These are phyloP conservation scores for Capniomyces stellatus DNA, from an alignment of 371 early-diverging fungal genomes.

Conservation along the genomic window DNA sequence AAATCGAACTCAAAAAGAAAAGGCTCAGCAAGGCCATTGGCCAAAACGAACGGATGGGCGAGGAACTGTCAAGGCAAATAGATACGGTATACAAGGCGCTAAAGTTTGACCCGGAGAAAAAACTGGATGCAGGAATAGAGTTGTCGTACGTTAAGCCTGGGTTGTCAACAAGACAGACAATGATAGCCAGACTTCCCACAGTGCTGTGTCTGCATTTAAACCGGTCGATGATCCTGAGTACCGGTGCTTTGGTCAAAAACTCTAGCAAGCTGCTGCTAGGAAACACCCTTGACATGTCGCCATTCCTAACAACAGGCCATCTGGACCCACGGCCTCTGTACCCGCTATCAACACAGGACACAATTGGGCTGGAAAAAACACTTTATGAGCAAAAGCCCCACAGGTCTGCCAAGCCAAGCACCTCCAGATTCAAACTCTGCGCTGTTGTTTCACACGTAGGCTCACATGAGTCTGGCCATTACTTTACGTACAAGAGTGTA, in stretches of 20 bases:
- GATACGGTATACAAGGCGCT: constrained; percentile 6
- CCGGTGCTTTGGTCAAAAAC: constrained; percentile 56
- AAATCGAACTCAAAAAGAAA: not conserved
- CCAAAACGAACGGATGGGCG: not conserved
- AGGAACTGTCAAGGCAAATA: constrained; percentile 6
- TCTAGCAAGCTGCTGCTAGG: constrained; percentile 43
- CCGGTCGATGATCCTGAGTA: constrained; percentile 44
- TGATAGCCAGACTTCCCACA: constrained; percentile 37
- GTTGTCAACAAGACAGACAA: constrained; percentile 39
- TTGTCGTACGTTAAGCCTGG: constrained; percentile 23
- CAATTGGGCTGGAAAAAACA: not conserved
- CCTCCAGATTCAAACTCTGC: constrained; percentile 29
- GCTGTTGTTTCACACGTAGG: constrained; percentile 49
- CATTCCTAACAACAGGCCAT: constrained; percentile 42
- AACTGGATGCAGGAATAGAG: constrained; percentile 9
- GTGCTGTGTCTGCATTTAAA: constrained; percentile 61
- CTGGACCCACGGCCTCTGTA: constrained; percentile 31
- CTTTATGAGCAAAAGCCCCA: not conserved
- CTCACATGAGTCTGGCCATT: constrained; percentile 50
- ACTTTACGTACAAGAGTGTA: constrained; percentile 38
- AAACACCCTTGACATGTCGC: constrained; percentile 44
- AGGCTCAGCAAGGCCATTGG: constrained; percentile 2
- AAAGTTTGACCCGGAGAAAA: constrained; percentile 7
- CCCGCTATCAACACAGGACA: constrained; percentile 29
- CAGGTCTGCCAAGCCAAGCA: constrained; percentile 2